A percentile compares a stretch with the other conserved stretches of the same genome.
These are phyloP conservation scores for Geotrichum fermentans DNA, from an alignment of 1,139 yeast species.

Conservation along the genomic window DNA sequence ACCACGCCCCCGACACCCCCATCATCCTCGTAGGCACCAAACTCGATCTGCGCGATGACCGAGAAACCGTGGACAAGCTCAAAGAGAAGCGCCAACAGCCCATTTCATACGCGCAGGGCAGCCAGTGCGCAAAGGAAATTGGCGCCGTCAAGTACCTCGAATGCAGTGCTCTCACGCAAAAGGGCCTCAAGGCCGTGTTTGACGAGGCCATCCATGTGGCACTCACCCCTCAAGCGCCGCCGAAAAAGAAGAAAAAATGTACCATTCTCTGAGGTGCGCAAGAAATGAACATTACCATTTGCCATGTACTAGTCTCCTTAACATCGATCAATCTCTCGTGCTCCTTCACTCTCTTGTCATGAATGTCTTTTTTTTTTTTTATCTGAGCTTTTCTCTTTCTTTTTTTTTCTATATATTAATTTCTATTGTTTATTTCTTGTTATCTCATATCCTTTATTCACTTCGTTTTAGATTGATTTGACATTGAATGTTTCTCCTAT, in stretches of 20 bases:
- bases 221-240: conserved; percentile 39
- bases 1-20: conserved; percentile 97
- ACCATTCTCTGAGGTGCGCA: conserved; percentile 8
- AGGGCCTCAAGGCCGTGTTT: conserved; percentile 63
- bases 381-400: background rate
- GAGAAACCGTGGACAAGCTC: conserved; percentile 79
- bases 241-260: conserved; percentile 17
- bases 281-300: too few species aligned
- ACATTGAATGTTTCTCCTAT: too few species aligned
- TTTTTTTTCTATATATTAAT: background rate
- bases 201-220: conserved; percentile 72
- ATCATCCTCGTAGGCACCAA: conserved; percentile 95
- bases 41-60: conserved; percentile 89
- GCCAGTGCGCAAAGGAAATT: conserved; percentile 84
- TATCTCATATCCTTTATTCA: background rate
- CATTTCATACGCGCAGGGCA: conserved; percentile 82
- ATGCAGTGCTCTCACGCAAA: conserved; percentile 88
- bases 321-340: too few species aligned
- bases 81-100: conserved; percentile 88
- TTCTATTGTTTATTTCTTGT: background rate
- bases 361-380: background rate
- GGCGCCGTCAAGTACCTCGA: conserved; percentile 94
- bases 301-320: too few species aligned
- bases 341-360: too few species aligned
- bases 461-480: background rate